Base-by-base conservation (phyloP, 2,329 filamentous ascomycete genomes). In the Helotiales sp. region DNA sequence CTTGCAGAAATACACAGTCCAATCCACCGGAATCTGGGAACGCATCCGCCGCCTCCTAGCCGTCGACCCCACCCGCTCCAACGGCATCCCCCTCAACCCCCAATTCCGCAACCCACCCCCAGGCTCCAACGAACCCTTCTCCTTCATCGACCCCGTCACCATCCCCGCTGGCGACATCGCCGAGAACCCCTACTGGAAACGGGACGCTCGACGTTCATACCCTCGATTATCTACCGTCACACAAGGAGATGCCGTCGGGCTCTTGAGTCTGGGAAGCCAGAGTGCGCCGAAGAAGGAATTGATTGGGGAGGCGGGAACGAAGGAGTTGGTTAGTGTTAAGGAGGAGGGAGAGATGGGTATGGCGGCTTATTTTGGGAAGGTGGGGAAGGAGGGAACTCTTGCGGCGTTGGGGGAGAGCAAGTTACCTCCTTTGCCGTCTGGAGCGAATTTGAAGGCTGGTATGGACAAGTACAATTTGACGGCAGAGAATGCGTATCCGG, bases 121-220 rank as follows among this genome's bases (percentile, higher is more conserved):
- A 9, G 91, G 89, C 64, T 81, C 79, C 65, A 79, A 85, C 69
- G 86, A 91, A 69, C 90, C 91, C 33, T 77, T 82, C 57, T 75
- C 75, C 59, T 95, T 93, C 78, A 85, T 90, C 73, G 91, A 96
- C 73, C 90, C 90, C 22, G 89, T 93, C 59, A 96, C 91, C 13
- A 59, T 88, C 0, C 91, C 91, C n/a, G 90, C 91, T 2, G 90
- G 83, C 66, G 91, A 96, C 73, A 87, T 96, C 68, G 91, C 91
- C 69, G 90, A 93, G 74, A 96, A 96, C 77, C 86, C 91, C 34
- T 96, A 97, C 80, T 99, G 92, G 91, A 96, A 96, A 82, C 92
- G 95, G 70, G 95, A 99, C 72, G 75, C 79, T 61, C 89, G 95
- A 68, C 85, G 95, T 69, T 82, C 81, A 69, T 98, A 98, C 78